Base-by-base conservation (phyloP, 179 eudicot species). In the Silene noctiflora region DNA sequence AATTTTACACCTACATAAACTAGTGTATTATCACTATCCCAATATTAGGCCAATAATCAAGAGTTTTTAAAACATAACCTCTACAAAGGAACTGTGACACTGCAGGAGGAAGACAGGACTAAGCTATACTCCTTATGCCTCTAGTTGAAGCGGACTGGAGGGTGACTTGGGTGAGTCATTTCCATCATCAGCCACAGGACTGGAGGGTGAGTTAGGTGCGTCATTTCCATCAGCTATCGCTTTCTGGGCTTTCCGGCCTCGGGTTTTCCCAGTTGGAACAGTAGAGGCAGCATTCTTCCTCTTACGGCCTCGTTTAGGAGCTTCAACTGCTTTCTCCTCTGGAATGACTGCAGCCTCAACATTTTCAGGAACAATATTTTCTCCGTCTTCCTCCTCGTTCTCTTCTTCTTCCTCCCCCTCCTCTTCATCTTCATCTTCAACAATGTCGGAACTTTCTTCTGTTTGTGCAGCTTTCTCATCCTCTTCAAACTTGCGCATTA, bases 401-500 rank as follows among this genome's bases (percentile, higher is more conserved):
- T 44, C 62, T 39, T 46, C 80, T 6, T 22, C 67, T 2, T 20
- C 72, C 0, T 42, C 46, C 42, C 42, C 72, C 0, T 19, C 72
- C 1, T 12, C 72, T 17, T 31, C 75, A 4, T 68, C 70, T 2
- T 69, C 65, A 1, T 76, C 79, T 33, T 71, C 67, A 17, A 56
- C 66, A 73, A 58, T 21, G 4, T 65, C 84, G 3, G 69, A 74
- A 42, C 71, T 81, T 48, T 82, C 83, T 67, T 42, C 83, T 8
- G 67, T 13, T 75, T 80, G 14, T 68, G 16, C 72, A 2, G 48
- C 82, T 62, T 83, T 85, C 71, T 87, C 91, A 20, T 80, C 77
- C 56, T 84, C 85, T 65, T 84, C 82, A 66, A 79, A 81, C 84
- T 88, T 80, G 42, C 80, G 79, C 85, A 83, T 76, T 21, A 93